Evolutionary conservation across 371 early-diverging fungal genomes (phyloP).

Genomic region (Conidiobolus incongruus): DNA sequence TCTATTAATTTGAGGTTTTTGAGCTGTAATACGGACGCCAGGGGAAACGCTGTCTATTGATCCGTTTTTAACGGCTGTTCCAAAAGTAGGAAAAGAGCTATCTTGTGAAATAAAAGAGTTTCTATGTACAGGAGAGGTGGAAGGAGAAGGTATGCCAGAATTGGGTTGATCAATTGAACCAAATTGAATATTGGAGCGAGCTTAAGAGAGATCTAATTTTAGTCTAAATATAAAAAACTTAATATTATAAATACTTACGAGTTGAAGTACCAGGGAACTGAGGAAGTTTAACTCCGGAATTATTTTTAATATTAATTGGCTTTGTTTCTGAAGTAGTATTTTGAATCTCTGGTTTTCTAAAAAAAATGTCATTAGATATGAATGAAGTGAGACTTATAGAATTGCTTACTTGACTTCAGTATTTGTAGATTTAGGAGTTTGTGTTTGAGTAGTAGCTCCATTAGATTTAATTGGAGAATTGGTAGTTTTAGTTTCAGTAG

Average conservation of each 20-base stretch:
- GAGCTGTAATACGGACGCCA: too few species aligned
- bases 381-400: neutral
- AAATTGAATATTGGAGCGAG: constrained; percentile 1
- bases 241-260: too few species aligned
- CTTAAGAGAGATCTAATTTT: neutral
- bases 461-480: too few species aligned
- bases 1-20: too few species aligned
- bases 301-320: too few species aligned
- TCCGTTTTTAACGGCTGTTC: neutral
- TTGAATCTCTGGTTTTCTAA: neutral
- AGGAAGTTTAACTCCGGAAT: too few species aligned
- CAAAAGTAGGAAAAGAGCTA: neutral
- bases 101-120: too few species aligned
- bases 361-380: neutral
- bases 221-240: too few species aligned
- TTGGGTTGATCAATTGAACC: constrained; percentile 2
- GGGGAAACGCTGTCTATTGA: neutral
- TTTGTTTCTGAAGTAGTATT: neutral
- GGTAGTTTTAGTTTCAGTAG: too few species aligned
- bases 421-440: neutral
- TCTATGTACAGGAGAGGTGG: too few species aligned
- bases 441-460: neutral
- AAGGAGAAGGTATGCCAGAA: too few species aligned
- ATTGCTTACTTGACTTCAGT: neutral
- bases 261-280: too few species aligned